These are phyloP conservation scores for Nakazawaea wyomingensis DNA, from an alignment of 805 yeast species.

Conservation along the genomic window DNA sequence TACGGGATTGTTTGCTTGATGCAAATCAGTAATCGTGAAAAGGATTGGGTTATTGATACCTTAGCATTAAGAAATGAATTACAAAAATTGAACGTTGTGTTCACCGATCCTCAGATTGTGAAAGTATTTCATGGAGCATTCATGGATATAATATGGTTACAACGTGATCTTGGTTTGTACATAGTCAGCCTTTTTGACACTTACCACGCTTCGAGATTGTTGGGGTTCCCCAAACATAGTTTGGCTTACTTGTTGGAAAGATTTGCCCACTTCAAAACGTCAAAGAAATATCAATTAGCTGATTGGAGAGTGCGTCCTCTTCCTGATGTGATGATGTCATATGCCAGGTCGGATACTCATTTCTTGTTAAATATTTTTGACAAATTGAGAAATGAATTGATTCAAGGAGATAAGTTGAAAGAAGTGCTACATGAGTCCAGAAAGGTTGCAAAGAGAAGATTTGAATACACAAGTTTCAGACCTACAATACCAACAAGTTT, in stretches of 20 bases:
- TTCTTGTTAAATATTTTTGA: constrained; percentile 79
- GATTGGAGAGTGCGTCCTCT: constrained; percentile 95
- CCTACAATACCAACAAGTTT: constrained; percentile 25
- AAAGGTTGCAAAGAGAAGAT: constrained; percentile 72
- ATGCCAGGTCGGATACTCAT: constrained; percentile 95
- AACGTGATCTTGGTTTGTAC: constrained; percentile 89
- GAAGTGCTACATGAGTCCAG: constrained; percentile 71
- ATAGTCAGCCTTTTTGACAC: constrained; percentile 90
- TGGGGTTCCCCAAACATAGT: constrained; percentile 79
- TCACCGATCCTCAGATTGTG: constrained; percentile 73
- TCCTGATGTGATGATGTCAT: constrained; percentile 65
- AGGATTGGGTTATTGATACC: constrained; percentile 87
- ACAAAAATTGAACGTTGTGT: constrained; percentile 59
- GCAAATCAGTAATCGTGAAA: constrained; percentile 82
- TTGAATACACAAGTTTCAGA: constrained; percentile 72
- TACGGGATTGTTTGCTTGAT: constrained; percentile 87
- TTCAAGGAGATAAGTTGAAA: constrained; percentile 46
- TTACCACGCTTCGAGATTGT: constrained; percentile 74
- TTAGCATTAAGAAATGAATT: constrained; percentile 72
- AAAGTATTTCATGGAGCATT: constrained; percentile 95
- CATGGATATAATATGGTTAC: constrained; percentile 97
- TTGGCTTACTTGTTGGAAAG: constrained; percentile 78
- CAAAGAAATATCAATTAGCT: constrained; percentile 91
- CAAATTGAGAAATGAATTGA: constrained; percentile 57
- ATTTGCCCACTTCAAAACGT: constrained; percentile 78